A percentile compares a stretch with the other conserved stretches of the same genome.
phyloP scores from a whole-genome alignment of 257 asterid species.

The Haberlea rhodopensis region DNA sequence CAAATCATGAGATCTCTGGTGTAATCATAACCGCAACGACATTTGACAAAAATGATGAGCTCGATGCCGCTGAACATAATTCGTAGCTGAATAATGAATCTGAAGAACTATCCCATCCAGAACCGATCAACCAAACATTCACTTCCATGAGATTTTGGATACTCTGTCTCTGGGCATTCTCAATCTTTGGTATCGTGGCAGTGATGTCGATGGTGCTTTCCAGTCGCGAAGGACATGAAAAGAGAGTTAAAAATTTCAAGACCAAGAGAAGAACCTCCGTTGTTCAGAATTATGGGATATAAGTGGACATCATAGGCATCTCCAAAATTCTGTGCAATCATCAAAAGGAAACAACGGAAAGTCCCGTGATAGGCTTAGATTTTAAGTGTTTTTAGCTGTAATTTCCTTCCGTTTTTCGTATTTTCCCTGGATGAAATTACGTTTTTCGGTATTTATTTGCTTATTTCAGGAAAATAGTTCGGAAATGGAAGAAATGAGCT shows the following conservation, averaged over 20 bases:
- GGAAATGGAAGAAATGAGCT: too few species aligned
- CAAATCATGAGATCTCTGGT: constrained; percentile 20
- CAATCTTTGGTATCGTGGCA: constrained; percentile 46
- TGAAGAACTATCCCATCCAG: constrained; percentile 46
- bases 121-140: constrained; percentile 44
- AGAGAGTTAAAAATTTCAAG: constrained; percentile 49
- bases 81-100: constrained; percentile 35
- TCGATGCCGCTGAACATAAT: constrained; percentile 18
- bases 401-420: too few species aligned
- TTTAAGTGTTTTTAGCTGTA: too few species aligned
- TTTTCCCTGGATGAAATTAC: too few species aligned
- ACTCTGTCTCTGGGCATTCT: constrained; percentile 62
- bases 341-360: constrained; percentile 13
- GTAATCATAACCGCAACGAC: constrained; percentile 34
- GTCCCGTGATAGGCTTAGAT: too few species aligned
- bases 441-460: too few species aligned
- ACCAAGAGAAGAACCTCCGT: constrained; percentile 42
- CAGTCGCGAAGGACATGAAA: constrained; percentile 55
- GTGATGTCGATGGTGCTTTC: constrained; percentile 57
- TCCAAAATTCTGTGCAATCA: constrained; percentile 38
- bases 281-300: constrained; percentile 46
- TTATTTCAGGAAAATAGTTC: too few species aligned
- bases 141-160: constrained; percentile 69
- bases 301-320: constrained; percentile 36
- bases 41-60: constrained; percentile 35